Base-by-base conservation (phyloP, 1,284 basidiomycete species). In the Cystobasidium pallidum region DNA sequence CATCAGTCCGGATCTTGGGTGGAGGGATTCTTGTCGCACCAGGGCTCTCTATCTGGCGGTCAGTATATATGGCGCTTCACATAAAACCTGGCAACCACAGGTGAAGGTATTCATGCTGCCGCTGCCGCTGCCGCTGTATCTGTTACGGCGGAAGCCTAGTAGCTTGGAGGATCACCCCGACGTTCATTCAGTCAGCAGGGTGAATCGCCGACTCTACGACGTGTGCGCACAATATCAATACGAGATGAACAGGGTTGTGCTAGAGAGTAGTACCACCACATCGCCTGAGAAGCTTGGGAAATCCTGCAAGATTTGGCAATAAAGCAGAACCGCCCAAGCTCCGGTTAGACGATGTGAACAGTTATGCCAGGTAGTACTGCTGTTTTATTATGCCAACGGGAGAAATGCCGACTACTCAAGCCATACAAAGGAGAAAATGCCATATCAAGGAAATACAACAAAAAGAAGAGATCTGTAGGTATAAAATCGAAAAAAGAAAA, bases 381-480 rank as follows among this genome's bases (percentile, higher is more conserved):
- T 51, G 21, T 24, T 51, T 7, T 51, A 51, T 51, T 51, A 51
- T 51, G 49, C 49, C 49, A 24, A 51, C n/a, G 43, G 26, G 15
- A 17, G 3, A 51, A 51, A 51, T 51, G 49, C 49, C 49, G 26
- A 51, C 49, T 24, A 51, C n/a, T 47, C 45, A 47, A 39, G 39
- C 39, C 39, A 45, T 45, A 8, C 49, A 51, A 51, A 51, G 49
- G 26, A 26, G 7, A 26, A 28, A 51, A 51, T 51, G 49, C 17
- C 21, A n/a, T 51, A 15, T 51, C 21, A 15, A 24, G 4, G 17
- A n/a, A n/a, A 51, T 51, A 51, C 49, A 24, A 51, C 17, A 51
- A 51, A 51, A 17, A 17, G 8, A 45, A 45, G 15, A 45, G 43
- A 39, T 13, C 43, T 45, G 43, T 45, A 45, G 43, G 49, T 51